Base-by-base conservation (phyloP, 1,284 basidiomycete genomes). In the Takashimella koratensis region DNA sequence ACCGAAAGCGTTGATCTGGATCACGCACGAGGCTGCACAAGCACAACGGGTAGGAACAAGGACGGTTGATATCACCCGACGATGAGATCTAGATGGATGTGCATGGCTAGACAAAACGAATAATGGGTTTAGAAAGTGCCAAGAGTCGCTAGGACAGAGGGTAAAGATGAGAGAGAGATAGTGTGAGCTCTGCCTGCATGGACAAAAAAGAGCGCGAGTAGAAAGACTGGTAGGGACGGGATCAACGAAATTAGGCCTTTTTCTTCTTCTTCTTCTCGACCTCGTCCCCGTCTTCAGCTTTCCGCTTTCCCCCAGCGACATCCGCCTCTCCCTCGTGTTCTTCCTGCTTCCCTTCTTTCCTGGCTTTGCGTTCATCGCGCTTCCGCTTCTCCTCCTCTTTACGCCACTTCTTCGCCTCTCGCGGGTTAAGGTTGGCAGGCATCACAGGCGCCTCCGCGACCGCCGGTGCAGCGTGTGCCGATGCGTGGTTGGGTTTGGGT, bases 21-120 rank as follows among this genome's bases (percentile, higher is more conserved):
- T 92, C 62, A 92, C 90, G 0, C 89, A 92, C 70, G 88, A 87
- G 0, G 82, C 84, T 4, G 86, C 89, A 56, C 89, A 92, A 71
- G 86, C 83, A 0, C 76, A 81, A 52, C 79, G 88, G 49, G 83
- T 87, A 20, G 88, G 87, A 4, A 88, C 82, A 2, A 79, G 86
- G 56, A 66, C 55, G 24, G 54, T 76, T 26, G 64, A 70, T 36
- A 55, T 73, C 41, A 53, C 61, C 20, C 24, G 54, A 3, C 26
- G 43, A 49, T 46, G 20, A n/a, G n/a, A n/a, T n/a, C n/a, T n/a
- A n/a, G n/a, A n/a, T 30, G 20, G 13, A 39, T 22, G 46, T 12
- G 23, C 13, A 10, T 25, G 8, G n/a, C n/a, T n/a, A n/a, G n/a
- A n/a, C n/a, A n/a, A n/a, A n/a, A n/a, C n/a, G n/a, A n/a, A n/a